Evolutionary conservation across 805 yeast species (phyloP), one percentile per base, ranked within the genome.

Genomic region (Sugiyamaella mastotermitis): DNA sequence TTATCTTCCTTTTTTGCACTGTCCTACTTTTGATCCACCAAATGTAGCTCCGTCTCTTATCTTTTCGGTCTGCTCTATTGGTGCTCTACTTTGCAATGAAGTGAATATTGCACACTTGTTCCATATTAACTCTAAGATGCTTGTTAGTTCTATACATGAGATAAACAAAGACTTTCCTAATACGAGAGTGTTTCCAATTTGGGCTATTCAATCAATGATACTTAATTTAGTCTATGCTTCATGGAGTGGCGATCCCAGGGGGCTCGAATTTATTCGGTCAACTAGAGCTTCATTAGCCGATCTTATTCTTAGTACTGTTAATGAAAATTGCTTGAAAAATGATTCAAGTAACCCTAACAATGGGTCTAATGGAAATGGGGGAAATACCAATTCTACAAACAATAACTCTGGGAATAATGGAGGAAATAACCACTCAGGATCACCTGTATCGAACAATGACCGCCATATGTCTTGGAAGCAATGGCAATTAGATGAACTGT

Each of bases 51-150:
- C 57, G 10, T 49, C 58, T 7, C 48, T 60, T 3, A 39, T 60
- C 17, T 52, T 55, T 18, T 53, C 62, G 1, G 50, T 59, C 6
- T 52, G 61, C 35, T 50, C 64, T 3, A 46, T 60, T 24, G 65
- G 65, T 6, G 61, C 65, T 0, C 43, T 51, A 11, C 38, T 55
- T 9, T 49, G 56, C 35, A 49, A 45, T 16, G 58, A 56, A 21
- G 41, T 43, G 8, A 47, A 50, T 24, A 47, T 50, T 31, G 60
- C 59, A 23, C 40, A 45, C 6, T 42, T 49, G 6, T 47, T 57
- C 14, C 59, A 56, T 36, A 40, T 39, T 18, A 52, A 48, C 29
- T 50, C 61, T 9, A 50, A 52, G 17, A 45, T 47, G 40, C 45
- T 58, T 25, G 49, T 51, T 31, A 43, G 48, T 29, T 43, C 55